Evolutionary conservation across 208 protist species (phyloP), one percentile per base, ranked within the genome.

Genomic region (Acanthamoeba triangularis): DNA sequence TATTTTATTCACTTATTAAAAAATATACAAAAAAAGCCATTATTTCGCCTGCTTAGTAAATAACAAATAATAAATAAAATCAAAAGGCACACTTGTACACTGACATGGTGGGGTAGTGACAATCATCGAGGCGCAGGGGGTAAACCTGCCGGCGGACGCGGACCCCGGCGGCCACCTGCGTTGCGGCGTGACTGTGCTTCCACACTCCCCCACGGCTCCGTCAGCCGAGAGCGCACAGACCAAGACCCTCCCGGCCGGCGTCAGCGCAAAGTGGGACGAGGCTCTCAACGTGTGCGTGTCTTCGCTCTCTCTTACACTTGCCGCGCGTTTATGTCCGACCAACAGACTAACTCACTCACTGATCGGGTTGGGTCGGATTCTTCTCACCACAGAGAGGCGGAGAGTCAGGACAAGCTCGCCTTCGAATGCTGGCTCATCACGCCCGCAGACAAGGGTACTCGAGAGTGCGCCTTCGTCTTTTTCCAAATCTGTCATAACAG

Each of bases 391-490:
- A 84, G 74, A 4, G 74, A 84, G 16, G 74, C 74, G 0, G 44
- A 84, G 44, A n/a, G 23, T n/a, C 35, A 44, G n/a, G 41, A 84
- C 41, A 84, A 84, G 44, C 41, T 84, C 74, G 44, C 44, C 74
- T 84, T 84, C 33, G 74, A 84, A n/a, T 84, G 74, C 25, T 37
- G 74, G n/a, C 35, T 54, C 44, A 18, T 25, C 25, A 13, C 74
- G 47, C 41, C 74, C 35, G 74, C 20, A 6, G 74, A 18, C 69
- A 44, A 33, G 30, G 69, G 69, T 44, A 78, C 16, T 13, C n/a
- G n/a, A n/a, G n/a, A n/a, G 69, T 78, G 10, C n/a, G 35, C 69
- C 35, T 33, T 13, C 18, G 6, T 44, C 35, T 78, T 18, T 41
- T n/a, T n/a, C n/a, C n/a, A n/a, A n/a, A n/a, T n/a, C n/a, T n/a